phyloP scores from a whole-genome alignment of 2,329 filamentous ascomycete genomes.

The Ambrosiella xylebori region DNA sequence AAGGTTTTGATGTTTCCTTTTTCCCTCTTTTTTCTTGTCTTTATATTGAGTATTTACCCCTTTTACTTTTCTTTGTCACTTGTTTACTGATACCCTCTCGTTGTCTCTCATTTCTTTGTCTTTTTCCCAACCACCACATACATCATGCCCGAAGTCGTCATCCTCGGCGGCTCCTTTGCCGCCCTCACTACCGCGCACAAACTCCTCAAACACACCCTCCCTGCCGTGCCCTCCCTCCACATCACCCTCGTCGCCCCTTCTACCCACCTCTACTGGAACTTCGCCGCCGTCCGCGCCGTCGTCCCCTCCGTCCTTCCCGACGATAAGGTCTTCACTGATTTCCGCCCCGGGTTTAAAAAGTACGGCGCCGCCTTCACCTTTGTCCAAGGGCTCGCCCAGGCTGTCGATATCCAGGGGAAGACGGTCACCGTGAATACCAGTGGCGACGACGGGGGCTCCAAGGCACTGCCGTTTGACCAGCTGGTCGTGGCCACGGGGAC shows the following conservation, averaged over 20 bases:
- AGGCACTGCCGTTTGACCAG: constrained; percentile 28
- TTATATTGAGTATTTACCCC: not conserved
- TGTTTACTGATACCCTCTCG: not conserved
- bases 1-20: not conserved
- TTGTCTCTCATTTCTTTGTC: not conserved
- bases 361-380: constrained; percentile 36
- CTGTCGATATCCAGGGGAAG: constrained; percentile 26
- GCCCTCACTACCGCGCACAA: constrained; percentile 33
- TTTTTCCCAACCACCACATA: not conserved
- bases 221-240: constrained; percentile 25
- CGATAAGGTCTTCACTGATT: constrained; percentile 20
- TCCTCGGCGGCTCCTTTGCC: constrained; percentile 31
- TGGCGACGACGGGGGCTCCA: constrained; percentile 17
- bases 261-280: constrained; percentile 32
- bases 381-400: constrained; percentile 30
- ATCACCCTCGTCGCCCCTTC: constrained; percentile 31
- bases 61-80: not conserved
- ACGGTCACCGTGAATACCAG: constrained; percentile 25
- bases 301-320: constrained; percentile 30
- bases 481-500: constrained; percentile 32
- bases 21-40: not conserved
- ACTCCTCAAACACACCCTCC: constrained; percentile 27
- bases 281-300: constrained; percentile 30
- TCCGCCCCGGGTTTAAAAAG: constrained; percentile 28
- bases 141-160: constrained; percentile 26